Base-by-base conservation (phyloP, 179 eudicot genomes). In the Gypsophila paniculata region DNA sequence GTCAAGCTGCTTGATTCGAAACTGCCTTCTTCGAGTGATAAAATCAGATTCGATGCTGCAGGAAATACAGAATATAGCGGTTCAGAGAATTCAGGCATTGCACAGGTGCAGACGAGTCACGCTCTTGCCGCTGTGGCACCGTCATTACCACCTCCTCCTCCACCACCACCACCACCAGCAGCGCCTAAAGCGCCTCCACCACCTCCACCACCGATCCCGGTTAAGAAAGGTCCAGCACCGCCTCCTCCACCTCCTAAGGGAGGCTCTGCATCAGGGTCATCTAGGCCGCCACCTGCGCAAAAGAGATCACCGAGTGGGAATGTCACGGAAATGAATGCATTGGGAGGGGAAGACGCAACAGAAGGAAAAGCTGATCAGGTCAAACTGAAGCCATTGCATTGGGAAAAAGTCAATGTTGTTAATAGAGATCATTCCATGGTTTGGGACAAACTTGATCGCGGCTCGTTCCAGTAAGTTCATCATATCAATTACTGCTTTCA, bases 301-400 rank as follows among this genome's bases (percentile, higher is more conserved):
- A 77, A 65, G 54, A 39, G 77, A 61, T 29, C 75, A 52, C 22
- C 73, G 73, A 84, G 61, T 62, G 79, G 74, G 69, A 75, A 49
- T 21, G 52, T 22, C 0, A 26, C 14, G 48, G 79, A 64, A 52
- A 29, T 32, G 29, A 67, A 78, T 36, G 82, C 85, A 8, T 34
- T 55, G 14, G 86, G 82, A 61, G 83, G 80, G 57, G 88, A 85
- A 53, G 82, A 76, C n/a, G 74, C 52, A 61, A 39, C 74, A 62
- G 83, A 61, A 34, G 77, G 65, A n/a, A 85, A 76, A 25, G 77
- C 73, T 72, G 93, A 79, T 29, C 86, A 86, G 71, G 90, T 91
- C 68, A 89, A 93, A 73, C 72, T 93, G 70, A 93, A 89, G 85
- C 91, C 97, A 19, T 74, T 91, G 69, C 97, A 93, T 59, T 93